Base-by-base conservation (phyloP, 331 rosid genomes). In the Saraca asoca region DNA sequence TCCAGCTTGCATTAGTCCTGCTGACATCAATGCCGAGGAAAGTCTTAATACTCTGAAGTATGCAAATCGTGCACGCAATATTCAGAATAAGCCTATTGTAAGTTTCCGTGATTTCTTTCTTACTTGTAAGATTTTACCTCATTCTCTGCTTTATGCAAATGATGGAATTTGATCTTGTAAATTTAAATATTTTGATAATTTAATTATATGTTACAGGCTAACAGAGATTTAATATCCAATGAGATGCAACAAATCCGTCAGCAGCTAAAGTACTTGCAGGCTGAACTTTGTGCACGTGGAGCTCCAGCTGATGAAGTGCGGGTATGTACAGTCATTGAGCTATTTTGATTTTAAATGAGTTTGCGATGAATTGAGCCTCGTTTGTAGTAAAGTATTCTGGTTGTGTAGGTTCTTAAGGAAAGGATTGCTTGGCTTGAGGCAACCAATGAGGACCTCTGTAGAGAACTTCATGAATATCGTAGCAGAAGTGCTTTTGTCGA, bases 31-130 rank as follows among this genome's bases (percentile, higher is more conserved):
- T 64, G 87, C 83, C 0, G 96, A 89, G 77, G 96, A 89, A 82
- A 82, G 85, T 53, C 90, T 86, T 44, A 89, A 84, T 71, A 89
- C 96, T 58, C 93, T 89, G 49, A 89, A 89, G 65, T 89, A 89
- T 69, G 96, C 96, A 51, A 89, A 89, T 77, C 96, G 96, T 52
- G 96, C 96, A 17, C 96, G 96, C 67, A 89, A 89, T 78, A 89
- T 89, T 70, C 96, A 89, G 78, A 89, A 89, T 72, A 89, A 84
- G 72, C 93, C 93, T 51, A 85, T 89, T 53, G 96, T 89, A 82
- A 82, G 91, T 76, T 84, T 74, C 9, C 72, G 52, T 16, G 46
- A 54, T 44, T 43, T 44, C 33, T 63, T 35, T 59, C 44, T 68
- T 52, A 58, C 55, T 69, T 56, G 44, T n/a, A 59, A 54, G 48